Evolutionary conservation across 179 eudicot genomes (phyloP).

Genomic region (Vitellaria paradoxa): DNA sequence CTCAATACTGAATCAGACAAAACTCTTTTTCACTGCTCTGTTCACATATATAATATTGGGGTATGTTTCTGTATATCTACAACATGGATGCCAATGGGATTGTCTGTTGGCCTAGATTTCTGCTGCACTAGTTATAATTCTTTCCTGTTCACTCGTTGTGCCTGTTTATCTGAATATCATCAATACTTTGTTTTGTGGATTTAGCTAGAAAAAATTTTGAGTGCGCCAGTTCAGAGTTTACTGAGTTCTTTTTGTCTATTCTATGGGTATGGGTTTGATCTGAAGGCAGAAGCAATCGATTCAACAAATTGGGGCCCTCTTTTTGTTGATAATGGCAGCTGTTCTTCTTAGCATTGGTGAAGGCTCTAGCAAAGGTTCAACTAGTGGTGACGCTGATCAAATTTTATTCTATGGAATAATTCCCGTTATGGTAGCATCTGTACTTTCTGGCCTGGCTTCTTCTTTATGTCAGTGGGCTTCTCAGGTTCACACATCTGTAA

Average conservation of each 20-base stretch:
- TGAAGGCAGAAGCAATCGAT: conserved; percentile 89
- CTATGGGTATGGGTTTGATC: conserved; percentile 9
- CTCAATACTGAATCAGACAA: conserved; percentile 94
- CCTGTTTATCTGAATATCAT: neutral
- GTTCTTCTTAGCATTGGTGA: conserved; percentile 88
- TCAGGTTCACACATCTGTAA: conserved; percentile 51
- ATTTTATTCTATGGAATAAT: conserved; percentile 74
- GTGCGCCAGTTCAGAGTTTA: conserved; percentile 2
- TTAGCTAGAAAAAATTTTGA: neutral
- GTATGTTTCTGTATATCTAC: conserved; percentile 31
- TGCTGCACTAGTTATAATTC: neutral
- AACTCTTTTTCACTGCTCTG: conserved; percentile 82
- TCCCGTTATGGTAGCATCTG: conserved; percentile 87
- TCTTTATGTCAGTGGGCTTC: conserved; percentile 99
- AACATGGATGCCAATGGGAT: neutral
- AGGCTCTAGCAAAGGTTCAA: conserved; percentile 81
- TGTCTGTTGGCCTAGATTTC: neutral
- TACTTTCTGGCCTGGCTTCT: conserved; percentile 94
- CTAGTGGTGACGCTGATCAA: conserved; percentile 59
- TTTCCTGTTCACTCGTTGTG: neutral
- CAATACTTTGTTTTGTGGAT: neutral
- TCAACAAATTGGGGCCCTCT: conserved; percentile 94
- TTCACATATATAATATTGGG: conserved; percentile 79
- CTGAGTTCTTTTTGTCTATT: conserved; percentile 10
- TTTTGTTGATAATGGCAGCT: conserved; percentile 82